These are phyloP conservation scores for Hyphopichia fennica DNA, from an alignment of 1,139 yeast genomes.

Conservation along the genomic window DNA sequence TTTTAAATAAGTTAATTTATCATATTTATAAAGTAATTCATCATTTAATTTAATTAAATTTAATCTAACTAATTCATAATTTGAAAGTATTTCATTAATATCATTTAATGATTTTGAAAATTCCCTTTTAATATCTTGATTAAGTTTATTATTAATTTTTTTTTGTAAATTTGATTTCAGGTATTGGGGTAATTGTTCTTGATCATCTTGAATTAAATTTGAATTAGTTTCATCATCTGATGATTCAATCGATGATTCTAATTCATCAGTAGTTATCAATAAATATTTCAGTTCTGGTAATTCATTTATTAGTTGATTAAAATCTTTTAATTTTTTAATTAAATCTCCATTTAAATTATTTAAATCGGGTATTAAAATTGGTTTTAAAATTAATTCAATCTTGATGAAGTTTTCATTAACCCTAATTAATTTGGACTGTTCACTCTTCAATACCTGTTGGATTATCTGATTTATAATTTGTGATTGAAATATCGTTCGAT, in stretches of 20 bases:
- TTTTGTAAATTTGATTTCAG: not conserved
- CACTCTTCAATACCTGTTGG: slow-evolving; percentile 37
- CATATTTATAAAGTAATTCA: slow-evolving; percentile 22
- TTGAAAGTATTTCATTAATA: slow-evolving; percentile 14
- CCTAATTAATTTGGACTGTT: slow-evolving; percentile 25
- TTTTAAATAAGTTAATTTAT: slow-evolving; percentile 28
- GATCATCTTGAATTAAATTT: slow-evolving; percentile 16
- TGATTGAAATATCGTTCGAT: slow-evolving; percentile 24
- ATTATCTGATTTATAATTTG: slow-evolving; percentile 38
- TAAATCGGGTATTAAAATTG: slow-evolving; percentile 29
- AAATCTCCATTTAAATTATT: slow-evolving; percentile 9
- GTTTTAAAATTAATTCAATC: slow-evolving; percentile 24
- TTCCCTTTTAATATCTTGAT: slow-evolving; percentile 7
- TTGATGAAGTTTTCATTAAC: slow-evolving; percentile 28
- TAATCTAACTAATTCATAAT: slow-evolving; percentile 25
- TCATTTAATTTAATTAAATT: slow-evolving; percentile 17
- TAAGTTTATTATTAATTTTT: slow-evolving; percentile 7
- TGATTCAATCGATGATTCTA: not conserved
- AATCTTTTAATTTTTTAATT: slow-evolving; percentile 10
- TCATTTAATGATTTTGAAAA: not conserved
- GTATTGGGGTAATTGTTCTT: slow-evolving; percentile 4
- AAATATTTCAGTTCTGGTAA: slow-evolving; percentile 38
- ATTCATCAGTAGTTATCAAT: slow-evolving; percentile 10
- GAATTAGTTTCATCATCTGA: slow-evolving; percentile 6
- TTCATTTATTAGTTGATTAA: slow-evolving; percentile 25